Conservation (phyloP, 257 asterid species). For the Scutellaria baicalensis region DNA sequence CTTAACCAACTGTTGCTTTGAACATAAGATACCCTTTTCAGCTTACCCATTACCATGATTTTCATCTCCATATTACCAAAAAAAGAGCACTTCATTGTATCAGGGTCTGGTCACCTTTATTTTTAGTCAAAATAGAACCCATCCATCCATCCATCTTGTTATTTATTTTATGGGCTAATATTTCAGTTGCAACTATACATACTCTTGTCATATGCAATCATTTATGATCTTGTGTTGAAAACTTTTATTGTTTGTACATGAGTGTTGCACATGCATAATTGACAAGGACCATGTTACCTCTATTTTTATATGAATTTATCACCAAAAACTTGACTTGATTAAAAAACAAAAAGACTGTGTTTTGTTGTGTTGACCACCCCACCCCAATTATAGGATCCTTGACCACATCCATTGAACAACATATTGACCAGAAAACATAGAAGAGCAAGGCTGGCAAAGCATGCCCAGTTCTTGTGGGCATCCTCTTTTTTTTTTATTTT, state of each 20-base stretch:
- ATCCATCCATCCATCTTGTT: too few relatives aligned
- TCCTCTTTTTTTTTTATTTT: too few relatives aligned
- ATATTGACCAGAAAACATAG: slow-evolving; percentile 20
- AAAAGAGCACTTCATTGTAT: too few relatives aligned
- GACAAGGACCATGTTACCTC: slow-evolving; percentile 55
- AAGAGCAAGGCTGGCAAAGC: slow-evolving; percentile 1
- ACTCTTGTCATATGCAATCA: background rate
- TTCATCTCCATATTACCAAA: too few relatives aligned
- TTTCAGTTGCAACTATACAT: too few relatives aligned
- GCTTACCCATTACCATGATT: too few relatives aligned
- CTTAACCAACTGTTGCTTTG: too few relatives aligned
- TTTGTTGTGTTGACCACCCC: slow-evolving; percentile 41
- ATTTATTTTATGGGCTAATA: too few relatives aligned
- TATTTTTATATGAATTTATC: slow-evolving; percentile 27
- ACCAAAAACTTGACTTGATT: slow-evolving; percentile 51
- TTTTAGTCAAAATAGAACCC: too few relatives aligned
- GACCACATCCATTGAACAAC: slow-evolving; percentile 21
- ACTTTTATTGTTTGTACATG: slow-evolving; percentile 16
- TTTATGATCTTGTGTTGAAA: background rate
- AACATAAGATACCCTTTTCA: too few relatives aligned
- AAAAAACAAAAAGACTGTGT: slow-evolving; percentile 20
- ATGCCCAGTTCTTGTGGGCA: slow-evolving; percentile 25
- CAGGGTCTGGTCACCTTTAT: too few relatives aligned
- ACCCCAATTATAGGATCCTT: slow-evolving; percentile 3
- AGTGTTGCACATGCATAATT: slow-evolving; percentile 60